phyloP scores from a whole-genome alignment of 805 yeast species.

The Wickerhamomyces hampshirensis region DNA sequence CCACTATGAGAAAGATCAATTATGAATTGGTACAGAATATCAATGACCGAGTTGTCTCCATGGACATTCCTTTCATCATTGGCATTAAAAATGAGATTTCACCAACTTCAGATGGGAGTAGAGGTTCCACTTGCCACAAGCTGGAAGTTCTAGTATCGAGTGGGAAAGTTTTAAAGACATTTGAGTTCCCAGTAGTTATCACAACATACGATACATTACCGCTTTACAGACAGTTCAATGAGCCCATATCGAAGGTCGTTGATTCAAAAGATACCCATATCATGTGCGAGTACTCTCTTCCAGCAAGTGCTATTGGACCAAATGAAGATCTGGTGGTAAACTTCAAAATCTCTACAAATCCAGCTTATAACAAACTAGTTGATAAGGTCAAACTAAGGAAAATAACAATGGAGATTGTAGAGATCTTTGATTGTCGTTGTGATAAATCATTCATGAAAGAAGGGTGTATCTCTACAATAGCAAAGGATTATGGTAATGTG shows the following conservation, averaged over 20 bases:
- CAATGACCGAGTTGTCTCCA: constrained; percentile 40
- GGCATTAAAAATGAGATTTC: constrained; percentile 50
- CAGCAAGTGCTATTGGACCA: constrained; percentile 55
- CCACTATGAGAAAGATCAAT: constrained; percentile 24
- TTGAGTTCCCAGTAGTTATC: constrained; percentile 46
- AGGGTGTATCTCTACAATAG: constrained; percentile 29
- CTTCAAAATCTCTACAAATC: constrained; percentile 34
- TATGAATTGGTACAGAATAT: constrained; percentile 33
- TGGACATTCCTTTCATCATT: constrained; percentile 56
- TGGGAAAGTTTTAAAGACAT: constrained; percentile 9
- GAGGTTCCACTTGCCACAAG: constrained; percentile 35
- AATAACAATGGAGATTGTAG: constrained; percentile 45
- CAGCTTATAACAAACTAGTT: constrained; percentile 6
- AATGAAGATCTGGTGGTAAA: constrained; percentile 41
- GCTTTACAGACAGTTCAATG: constrained; percentile 48
- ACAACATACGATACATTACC: constrained; percentile 56
- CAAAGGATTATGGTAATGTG: constrained; percentile 7
- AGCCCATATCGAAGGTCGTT: constrained; percentile 40
- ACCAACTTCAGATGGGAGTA: constrained; percentile 46
- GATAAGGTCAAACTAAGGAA: constrained; percentile 36
- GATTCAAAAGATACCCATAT: constrained; percentile 46
- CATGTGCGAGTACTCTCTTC: constrained; percentile 40
- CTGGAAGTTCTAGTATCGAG: constrained; percentile 31
- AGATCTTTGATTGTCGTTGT: constrained; percentile 39
- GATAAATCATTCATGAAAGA: constrained; percentile 42